These are phyloP conservation scores for Dactylella cylindrospora DNA, from an alignment of 2,329 filamentous ascomycete genomes.

Conservation along the genomic window DNA sequence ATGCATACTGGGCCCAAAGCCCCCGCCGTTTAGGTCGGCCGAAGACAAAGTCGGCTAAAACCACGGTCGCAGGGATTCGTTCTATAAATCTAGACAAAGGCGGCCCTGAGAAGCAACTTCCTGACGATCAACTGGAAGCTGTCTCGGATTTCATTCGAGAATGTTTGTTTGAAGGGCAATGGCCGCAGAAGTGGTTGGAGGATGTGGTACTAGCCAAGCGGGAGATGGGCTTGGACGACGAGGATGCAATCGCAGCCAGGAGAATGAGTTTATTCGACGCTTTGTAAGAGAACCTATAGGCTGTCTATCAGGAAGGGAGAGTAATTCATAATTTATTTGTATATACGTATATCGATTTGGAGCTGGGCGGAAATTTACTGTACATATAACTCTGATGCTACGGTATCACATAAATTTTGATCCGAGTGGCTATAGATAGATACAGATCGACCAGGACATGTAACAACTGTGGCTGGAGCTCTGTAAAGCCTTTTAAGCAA, in stretches of 20 bases:
- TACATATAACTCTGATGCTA: no score
- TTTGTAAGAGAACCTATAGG: no score
- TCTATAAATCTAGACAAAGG: slow-evolving; percentile 20
- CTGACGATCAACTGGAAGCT: slow-evolving; percentile 4
- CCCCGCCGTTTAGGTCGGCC: slow-evolving; percentile 24
- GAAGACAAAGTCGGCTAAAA: slow-evolving; percentile 10
- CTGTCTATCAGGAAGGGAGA: neutral
- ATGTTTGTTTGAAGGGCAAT: slow-evolving; percentile 11
- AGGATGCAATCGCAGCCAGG: slow-evolving; percentile 25
- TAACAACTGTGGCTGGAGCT: no score
- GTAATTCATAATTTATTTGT: neutral
- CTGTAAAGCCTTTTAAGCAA: no score
- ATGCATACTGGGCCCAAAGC: slow-evolving; percentile 25
- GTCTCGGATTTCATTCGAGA: slow-evolving; percentile 25
- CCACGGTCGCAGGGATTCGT: slow-evolving; percentile 19
- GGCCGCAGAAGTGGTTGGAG: slow-evolving; percentile 30
- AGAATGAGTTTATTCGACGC: slow-evolving; percentile 31
- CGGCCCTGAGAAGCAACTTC: slow-evolving; percentile 3
- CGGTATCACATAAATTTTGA: no score
- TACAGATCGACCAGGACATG: no score
- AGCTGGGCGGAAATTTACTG: neutral
- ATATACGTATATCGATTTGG: slow-evolving; percentile 7
- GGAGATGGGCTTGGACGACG: slow-evolving; percentile 27
- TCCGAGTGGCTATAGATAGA: no score
- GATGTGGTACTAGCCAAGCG: slow-evolving; percentile 20